Evolutionary conservation across 1,284 basidiomycete species (phyloP).

Genomic region (Bjerkandera adusta): DNA sequence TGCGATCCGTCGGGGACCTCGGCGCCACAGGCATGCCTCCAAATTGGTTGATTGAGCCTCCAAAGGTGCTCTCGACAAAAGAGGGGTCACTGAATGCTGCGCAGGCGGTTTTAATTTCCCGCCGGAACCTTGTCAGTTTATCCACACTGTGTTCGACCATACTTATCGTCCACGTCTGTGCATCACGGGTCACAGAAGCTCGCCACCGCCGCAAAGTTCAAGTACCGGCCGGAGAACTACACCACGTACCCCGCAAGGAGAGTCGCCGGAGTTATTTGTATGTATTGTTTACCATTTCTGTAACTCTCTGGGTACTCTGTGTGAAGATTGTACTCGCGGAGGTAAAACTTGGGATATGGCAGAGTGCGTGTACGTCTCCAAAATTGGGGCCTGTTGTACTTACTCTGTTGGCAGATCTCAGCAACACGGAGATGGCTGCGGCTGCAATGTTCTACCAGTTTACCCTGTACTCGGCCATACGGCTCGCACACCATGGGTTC

Average conservation of each 20-base stretch:
- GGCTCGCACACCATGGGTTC: slow-evolving; percentile 90
- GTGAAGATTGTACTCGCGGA: slow-evolving; percentile 46
- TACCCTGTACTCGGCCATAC: slow-evolving; percentile 84
- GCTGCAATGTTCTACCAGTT: slow-evolving; percentile 88
- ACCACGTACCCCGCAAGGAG: slow-evolving; percentile 76
- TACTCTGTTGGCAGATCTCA: slow-evolving; percentile 57
- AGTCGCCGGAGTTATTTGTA: slow-evolving; percentile 59
- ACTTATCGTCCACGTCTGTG: slow-evolving; percentile 72
- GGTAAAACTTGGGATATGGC: slow-evolving; percentile 58
- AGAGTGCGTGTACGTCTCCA: slow-evolving; percentile 42
- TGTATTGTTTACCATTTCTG: slow-evolving; percentile 54
- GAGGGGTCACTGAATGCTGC: slow-evolving; percentile 42
- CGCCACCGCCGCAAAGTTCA: slow-evolving; percentile 41
- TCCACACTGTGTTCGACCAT: slow-evolving; percentile 79
- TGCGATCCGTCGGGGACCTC: slow-evolving; percentile 27
- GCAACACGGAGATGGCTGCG: slow-evolving; percentile 74
- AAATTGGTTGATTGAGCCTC: slow-evolving; percentile 77
- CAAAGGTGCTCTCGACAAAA: slow-evolving; percentile 43
- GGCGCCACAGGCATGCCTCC: slow-evolving; percentile 40
- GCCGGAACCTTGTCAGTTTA: slow-evolving; percentile 75
- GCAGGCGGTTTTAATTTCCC: slow-evolving; percentile 66
- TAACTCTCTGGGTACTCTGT: slow-evolving; percentile 46
- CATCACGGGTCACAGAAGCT: slow-evolving; percentile 72
- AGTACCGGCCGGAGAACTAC: slow-evolving; percentile 61
- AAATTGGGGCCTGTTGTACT: not conserved